Evolutionary conservation across 768 basidiomycete species (phyloP), one percentile per base, ranked within the genome.

Genomic region (Porpolomopsis calyptriformis): DNA sequence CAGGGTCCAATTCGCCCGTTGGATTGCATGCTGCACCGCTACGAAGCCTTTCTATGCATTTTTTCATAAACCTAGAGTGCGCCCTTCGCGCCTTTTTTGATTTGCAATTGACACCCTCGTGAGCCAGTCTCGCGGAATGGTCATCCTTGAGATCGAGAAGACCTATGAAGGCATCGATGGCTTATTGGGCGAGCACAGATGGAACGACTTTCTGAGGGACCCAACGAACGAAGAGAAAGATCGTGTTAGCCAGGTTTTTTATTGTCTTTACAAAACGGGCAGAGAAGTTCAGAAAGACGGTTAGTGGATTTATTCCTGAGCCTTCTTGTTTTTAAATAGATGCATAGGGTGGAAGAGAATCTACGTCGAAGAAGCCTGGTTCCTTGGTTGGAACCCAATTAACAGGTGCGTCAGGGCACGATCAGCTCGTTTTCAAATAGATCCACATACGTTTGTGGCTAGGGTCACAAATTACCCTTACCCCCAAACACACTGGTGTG

Each of bases 281-380:
- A 63, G 72, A 4, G 65, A 63, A 12, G 68, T 67, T 3, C 67
- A 72, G 55, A 75, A 76, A 55, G 72, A 73, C 40, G 76, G 74
- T 72, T 43, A 25, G 71, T 50, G 14, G 45, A 43, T n/a, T n/a
- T n/a, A n/a, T n/a, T n/a, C n/a, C n/a, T n/a, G n/a, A n/a, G n/a
- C n/a, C n/a, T n/a, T n/a, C n/a, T n/a, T n/a, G n/a, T n/a, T n/a
- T n/a, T n/a, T n/a, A n/a, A n/a, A n/a, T n/a, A n/a, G n/a, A n/a
- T n/a, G n/a, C n/a, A n/a, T 40, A 74, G 76, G 75, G 7, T 78
- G 76, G 76, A 76, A 74, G 48, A 55, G 64, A 7, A 64, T 74
- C 36, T 57, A 66, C 26, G 64, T 73, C 31, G 59, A 68, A 31
- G 56, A 60, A 11, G 49, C 48, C 5, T 75, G 73, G 66, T 75